These are phyloP conservation scores for Cucurbita ficifolia DNA, from an alignment of 306 rosid species.

Conservation along the genomic window DNA sequence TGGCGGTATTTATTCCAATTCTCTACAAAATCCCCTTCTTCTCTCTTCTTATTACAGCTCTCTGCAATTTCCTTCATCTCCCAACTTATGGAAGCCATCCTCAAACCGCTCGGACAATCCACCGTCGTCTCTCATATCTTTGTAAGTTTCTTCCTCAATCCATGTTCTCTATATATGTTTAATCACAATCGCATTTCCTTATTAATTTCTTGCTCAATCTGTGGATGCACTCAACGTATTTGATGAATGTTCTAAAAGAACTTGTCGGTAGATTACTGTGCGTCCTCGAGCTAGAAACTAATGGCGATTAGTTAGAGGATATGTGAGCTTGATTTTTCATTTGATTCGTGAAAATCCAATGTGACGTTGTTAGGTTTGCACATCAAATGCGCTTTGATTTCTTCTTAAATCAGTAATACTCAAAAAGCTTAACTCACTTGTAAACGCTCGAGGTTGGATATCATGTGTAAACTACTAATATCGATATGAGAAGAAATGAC, in stretches of 20 bases:
- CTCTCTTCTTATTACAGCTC: slow-evolving; percentile 41
- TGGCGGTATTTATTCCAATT: background rate
- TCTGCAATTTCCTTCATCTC: slow-evolving; percentile 22
- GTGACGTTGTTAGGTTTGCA: too few species aligned
- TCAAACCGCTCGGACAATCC: slow-evolving; percentile 52
- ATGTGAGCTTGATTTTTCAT: background rate
- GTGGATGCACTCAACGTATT: background rate
- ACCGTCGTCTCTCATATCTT: slow-evolving; percentile 48
- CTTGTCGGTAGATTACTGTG: background rate
- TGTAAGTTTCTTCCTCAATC: slow-evolving; percentile 23
- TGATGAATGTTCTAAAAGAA: background rate
- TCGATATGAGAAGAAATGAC: background rate
- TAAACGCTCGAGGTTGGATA: background rate
- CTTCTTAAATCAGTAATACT: background rate
- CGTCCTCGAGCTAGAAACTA: background rate
- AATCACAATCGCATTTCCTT: slow-evolving; percentile 25
- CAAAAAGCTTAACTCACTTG: too few species aligned
- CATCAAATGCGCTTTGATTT: background rate
- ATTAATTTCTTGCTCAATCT: slow-evolving; percentile 18
- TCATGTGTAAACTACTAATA: too few species aligned
- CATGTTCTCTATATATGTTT: background rate
- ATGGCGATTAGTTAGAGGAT: background rate
- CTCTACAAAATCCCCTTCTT: slow-evolving; percentile 25
- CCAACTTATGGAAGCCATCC: slow-evolving; percentile 15
- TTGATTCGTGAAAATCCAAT: background rate